Base-by-base conservation (phyloP, 441 rosid species). In the Brassica balearica region DNA sequence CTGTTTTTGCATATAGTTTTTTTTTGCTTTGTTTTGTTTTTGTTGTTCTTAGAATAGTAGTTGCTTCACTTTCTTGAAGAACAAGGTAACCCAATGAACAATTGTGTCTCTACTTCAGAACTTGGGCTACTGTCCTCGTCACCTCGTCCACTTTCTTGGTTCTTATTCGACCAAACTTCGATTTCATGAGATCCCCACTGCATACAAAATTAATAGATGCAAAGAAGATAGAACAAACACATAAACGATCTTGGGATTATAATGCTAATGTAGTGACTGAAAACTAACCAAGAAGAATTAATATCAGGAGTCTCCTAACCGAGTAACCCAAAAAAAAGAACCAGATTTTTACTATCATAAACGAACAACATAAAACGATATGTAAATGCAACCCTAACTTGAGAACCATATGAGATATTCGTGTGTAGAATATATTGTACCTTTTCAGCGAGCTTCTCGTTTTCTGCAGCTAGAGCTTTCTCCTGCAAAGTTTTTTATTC, bases 21-120 rank as follows among this genome's bases (percentile, higher is more conserved):
- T 8, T 64, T 5, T 32, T n/a, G 38, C 12, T n/a, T 14, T 51
- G 17, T 23, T 46, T 34, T 48, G 3, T 56, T 38, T 19, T 58
- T 27, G 10, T 29, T n/a, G 11, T 32, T 14, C 7, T 43, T 53
- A 25, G n/a, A 22, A 51, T 29, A 53, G 51, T 55, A 65, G 55
- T 86, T 12, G 69, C 46, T 79, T 88, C 82, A 64, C 85, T 81
- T 77, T 87, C 90, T 6, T 61, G 83, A 60, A 66, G 77, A 80
- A 72, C 71, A 76, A 80, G 94, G 90, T 25, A 53, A 88, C 58
- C 97, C 97, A 14, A 91, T 93, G 85, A 88, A 93, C 78, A 95
- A 58, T 55, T 91, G 96, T 1, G 99, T 95, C 85, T 92, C 99
- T 80, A 95, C 96, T 10, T 89, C 94, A n/a, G 91, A 93, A 67